A percentile compares a stretch with the other conserved stretches of the same genome.
Conservation (phyloP, 805 yeast species). For the Saturnispora hagleri region DNA sequence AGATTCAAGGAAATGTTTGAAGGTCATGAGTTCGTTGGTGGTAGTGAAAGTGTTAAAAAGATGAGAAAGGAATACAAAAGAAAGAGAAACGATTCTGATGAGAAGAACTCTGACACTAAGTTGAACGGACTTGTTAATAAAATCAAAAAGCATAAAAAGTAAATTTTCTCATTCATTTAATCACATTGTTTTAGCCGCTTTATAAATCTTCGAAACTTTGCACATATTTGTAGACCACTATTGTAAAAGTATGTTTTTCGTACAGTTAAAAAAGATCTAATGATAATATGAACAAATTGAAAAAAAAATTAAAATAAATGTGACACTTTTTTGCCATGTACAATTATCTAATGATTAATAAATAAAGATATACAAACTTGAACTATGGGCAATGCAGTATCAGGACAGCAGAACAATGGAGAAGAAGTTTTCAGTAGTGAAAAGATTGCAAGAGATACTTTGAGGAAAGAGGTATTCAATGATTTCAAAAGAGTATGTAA, state of each 20-base stretch:
- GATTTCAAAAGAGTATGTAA: not conserved
- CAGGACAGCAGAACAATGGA: not conserved
- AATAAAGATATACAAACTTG: too few relatives aligned
- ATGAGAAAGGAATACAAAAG: conserved; percentile 62
- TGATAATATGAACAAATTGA: not conserved
- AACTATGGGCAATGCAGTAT: conserved; percentile 3
- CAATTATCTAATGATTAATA: not conserved
- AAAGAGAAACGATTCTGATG: conserved; percentile 14
- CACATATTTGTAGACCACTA: not conserved
- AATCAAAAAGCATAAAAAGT: conserved; percentile 31
- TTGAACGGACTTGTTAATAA: conserved; percentile 37
- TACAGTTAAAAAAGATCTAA: not conserved
- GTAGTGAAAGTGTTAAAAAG: conserved; percentile 81
- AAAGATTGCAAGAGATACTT: not conserved
- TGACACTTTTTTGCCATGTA: not conserved
- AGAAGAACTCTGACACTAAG: conserved; percentile 8
- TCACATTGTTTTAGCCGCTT: not conserved
- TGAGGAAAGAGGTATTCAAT: not conserved
- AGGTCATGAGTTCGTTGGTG: conserved; percentile 86
- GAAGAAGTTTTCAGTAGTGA: not conserved
- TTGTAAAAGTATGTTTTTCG: not conserved
- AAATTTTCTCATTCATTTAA: not conserved
- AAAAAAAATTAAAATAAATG: not conserved
- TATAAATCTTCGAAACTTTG: not conserved
- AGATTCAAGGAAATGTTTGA: conserved; percentile 81